phyloP scores from a whole-genome alignment of 2,329 filamentous ascomycete genomes.

The Aspergillus fumigatiaffinis region DNA sequence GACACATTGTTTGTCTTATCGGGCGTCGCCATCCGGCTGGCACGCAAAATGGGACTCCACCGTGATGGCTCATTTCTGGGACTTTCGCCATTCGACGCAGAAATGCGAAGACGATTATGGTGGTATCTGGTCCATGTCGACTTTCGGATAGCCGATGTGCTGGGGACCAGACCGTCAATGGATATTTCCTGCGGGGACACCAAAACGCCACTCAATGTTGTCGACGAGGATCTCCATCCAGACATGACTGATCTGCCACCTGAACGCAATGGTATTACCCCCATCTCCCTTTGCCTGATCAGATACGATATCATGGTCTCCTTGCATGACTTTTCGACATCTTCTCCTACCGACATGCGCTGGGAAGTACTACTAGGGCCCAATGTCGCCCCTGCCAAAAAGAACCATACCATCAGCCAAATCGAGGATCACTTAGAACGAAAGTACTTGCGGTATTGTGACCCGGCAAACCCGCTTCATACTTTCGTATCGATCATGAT shows the following conservation, averaged over 20 bases:
- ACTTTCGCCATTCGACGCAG: slow-evolving; percentile 54
- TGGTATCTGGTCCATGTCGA: slow-evolving; percentile 67
- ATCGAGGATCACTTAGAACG: slow-evolving; percentile 55
- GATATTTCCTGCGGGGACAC: slow-evolving; percentile 12
- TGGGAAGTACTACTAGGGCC: neutral
- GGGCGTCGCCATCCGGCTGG: slow-evolving; percentile 51
- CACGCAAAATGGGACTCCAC: slow-evolving; percentile 63
- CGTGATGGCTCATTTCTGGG: slow-evolving; percentile 52
- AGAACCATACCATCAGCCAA: slow-evolving; percentile 17
- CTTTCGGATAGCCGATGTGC: slow-evolving; percentile 62
- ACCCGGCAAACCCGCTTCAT: slow-evolving; percentile 56
- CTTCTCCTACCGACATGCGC: slow-evolving; percentile 19
- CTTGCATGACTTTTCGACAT: neutral
- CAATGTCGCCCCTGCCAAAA: neutral
- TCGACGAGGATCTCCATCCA: slow-evolving; percentile 24
- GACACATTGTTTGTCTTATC: slow-evolving; percentile 53
- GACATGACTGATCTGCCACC: slow-evolving; percentile 30
- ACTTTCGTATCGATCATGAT: slow-evolving; percentile 58
- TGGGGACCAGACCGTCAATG: slow-evolving; percentile 42
- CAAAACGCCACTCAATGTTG: slow-evolving; percentile 16
- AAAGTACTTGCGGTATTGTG: slow-evolving; percentile 54
- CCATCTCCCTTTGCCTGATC: slow-evolving; percentile 39
- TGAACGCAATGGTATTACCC: slow-evolving; percentile 30
- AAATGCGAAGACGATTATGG: slow-evolving; percentile 65
- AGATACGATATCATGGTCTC: slow-evolving; percentile 13